phyloP scores from a whole-genome alignment of 2,329 filamentous ascomycete species.

The Malbranchea cinnamomea region DNA sequence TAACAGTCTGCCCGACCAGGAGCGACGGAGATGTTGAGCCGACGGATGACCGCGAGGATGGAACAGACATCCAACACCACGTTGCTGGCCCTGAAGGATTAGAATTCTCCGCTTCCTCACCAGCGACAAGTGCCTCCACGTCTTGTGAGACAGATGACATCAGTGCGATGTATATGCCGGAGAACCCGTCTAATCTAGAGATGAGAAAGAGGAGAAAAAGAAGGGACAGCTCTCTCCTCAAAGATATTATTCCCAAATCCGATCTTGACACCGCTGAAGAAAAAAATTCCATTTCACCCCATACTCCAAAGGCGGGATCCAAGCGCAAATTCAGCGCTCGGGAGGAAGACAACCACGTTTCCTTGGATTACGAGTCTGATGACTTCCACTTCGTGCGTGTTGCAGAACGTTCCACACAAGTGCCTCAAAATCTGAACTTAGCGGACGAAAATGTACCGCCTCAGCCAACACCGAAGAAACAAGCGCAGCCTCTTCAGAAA shows the following conservation, averaged over 20 bases:
- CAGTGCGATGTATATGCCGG: not conserved
- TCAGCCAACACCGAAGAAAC: no score
- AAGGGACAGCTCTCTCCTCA: conserved; percentile 33
- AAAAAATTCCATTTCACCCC: conserved; percentile 6
- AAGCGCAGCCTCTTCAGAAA: no score
- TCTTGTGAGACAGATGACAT: no score
- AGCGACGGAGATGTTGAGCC: no score
- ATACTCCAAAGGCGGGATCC: conserved; percentile 30
- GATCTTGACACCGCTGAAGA: conserved; percentile 8
- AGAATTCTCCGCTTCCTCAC: no score
- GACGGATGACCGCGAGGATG: no score
- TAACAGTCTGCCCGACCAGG: no score
- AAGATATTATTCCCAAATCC: conserved; percentile 18
- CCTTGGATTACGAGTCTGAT: conserved; percentile 13
- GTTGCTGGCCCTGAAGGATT: no score
- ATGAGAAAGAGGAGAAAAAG: conserved; percentile 35
- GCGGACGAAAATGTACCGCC: conserved; percentile 5
- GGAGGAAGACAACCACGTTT: conserved; percentile 30
- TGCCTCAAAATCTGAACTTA: conserved; percentile 1
- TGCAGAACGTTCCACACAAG: not conserved
- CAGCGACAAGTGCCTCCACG: no score
- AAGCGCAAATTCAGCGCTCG: conserved; percentile 44
- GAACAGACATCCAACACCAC: no score
- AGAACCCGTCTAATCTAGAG: no score
- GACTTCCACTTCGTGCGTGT: conserved; percentile 34